These are phyloP conservation scores for Suillus brevipes DNA, from an alignment of 768 basidiomycete genomes.

Conservation along the genomic window DNA sequence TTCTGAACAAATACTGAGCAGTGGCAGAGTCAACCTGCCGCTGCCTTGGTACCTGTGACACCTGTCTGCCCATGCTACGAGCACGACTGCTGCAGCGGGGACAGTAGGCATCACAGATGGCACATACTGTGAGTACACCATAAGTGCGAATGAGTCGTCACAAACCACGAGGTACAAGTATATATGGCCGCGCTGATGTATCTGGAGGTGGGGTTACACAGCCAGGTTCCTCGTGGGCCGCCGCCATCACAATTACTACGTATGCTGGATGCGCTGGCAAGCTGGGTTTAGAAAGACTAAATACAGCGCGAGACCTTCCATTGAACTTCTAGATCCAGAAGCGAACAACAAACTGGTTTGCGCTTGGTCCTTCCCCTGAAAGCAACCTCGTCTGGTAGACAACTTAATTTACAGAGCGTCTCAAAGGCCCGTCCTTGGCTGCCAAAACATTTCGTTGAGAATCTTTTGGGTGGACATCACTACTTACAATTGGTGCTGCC, in stretches of 20 bases:
- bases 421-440: slow-evolving; percentile 40
- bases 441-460: too few species aligned
- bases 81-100: too few species aligned
- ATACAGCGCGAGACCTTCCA: neutral
- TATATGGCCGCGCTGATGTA: too few species aligned
- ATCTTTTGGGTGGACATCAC: too few species aligned
- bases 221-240: neutral
- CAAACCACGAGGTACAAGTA: neutral
- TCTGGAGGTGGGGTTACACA: neutral
- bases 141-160: neutral
- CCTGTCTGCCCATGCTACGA: too few species aligned
- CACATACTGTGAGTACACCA: neutral
- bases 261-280: neutral
- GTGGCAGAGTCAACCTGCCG: too few species aligned
- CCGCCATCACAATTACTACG: neutral
- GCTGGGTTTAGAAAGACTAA: neutral
- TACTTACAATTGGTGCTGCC: neutral
- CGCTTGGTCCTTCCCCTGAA: slow-evolving; percentile 42
- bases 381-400: slow-evolving; percentile 52
- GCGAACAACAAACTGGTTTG: slow-evolving; percentile 48
- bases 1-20: too few species aligned
- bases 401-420: slow-evolving; percentile 28
- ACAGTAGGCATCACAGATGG: too few species aligned
- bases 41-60: too few species aligned
- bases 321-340: slow-evolving; percentile 50